Percentiles rank a stretch among this genome's conserved stretches.
phyloP scores from a whole-genome alignment of 169 alveolate species.

The Theileria annulata region DNA sequence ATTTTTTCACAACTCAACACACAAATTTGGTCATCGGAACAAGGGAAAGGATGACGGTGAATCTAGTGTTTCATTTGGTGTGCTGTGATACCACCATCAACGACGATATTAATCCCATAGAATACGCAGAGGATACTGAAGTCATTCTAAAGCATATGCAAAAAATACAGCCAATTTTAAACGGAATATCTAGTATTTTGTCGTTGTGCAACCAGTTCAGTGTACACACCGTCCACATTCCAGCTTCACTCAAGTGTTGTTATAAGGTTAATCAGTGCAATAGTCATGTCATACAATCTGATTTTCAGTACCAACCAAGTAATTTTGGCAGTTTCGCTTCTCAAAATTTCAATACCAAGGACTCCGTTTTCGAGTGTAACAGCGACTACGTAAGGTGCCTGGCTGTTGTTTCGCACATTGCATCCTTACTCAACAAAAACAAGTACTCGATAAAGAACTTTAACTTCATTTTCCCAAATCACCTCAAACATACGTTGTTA shows the following conservation, averaged over 20 bases:
- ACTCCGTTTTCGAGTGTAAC: slow-evolving; percentile 17
- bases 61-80: slow-evolving; percentile 51
- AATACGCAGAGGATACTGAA: slow-evolving; percentile 56
- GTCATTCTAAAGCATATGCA: slow-evolving; percentile 19
- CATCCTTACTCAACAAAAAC: slow-evolving; percentile 27
- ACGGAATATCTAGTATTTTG: slow-evolving; percentile 41
- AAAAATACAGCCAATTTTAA: slow-evolving; percentile 23
- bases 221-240: slow-evolving; percentile 47
- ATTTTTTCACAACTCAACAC: slow-evolving; percentile 22
- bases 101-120: slow-evolving; percentile 26
- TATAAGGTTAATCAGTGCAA: slow-evolving; percentile 17
- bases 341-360: not conserved
- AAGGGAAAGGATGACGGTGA: slow-evolving; percentile 28
- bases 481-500: slow-evolving; percentile 26
- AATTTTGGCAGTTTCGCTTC: not conserved
- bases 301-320: not conserved
- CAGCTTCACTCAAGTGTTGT: slow-evolving; percentile 62
- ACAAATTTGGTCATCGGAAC: slow-evolving; percentile 29
- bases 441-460: slow-evolving; percentile 25
- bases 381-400: slow-evolving; percentile 52
- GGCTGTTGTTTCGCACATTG: slow-evolving; percentile 55
- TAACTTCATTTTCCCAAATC: slow-evolving; percentile 55
- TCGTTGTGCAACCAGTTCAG: slow-evolving; percentile 17
- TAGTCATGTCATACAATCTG: not conserved
- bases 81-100: slow-evolving; percentile 45